Base-by-base conservation (phyloP, 208 protist species). In the Acanthamoeba divionensis region DNA sequence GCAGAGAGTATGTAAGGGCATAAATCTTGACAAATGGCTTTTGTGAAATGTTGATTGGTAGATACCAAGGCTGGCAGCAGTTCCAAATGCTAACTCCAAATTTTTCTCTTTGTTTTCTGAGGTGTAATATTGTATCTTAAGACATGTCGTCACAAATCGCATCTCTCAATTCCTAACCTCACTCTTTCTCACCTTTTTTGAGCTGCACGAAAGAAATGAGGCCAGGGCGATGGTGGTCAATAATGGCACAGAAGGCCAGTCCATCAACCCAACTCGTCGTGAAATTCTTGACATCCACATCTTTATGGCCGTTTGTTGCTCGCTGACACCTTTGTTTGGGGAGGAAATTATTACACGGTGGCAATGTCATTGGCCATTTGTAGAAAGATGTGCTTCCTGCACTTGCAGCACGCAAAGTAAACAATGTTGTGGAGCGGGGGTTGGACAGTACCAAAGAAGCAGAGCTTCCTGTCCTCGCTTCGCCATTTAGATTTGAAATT, bases 201-300 rank as follows among this genome's bases (percentile, higher is more conserved):
- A 86, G 77, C 36, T 10, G 24, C 33, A 33, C 38, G 21, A 86
- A 86, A 33, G 60, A 29, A 36, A 86, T 44, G 7, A 66, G 52
- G 26, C 54, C 52, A 10, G 77, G 44, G 9, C 54, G 47, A 38
- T 86, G 77, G n/a, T 66, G 38, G 54, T 86, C 52, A 12, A 86
- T 7, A 36, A 86, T 31, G 52, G 77, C 77, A 44, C 77, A 86
- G 38, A 86, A 86, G 50, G 77, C 77, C 77, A 86, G 47, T 8
- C 77, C 77, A 44, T 86, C 77, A 24, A 41, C 77, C 77, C 77
- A 86, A 24, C 77, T 86, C 18, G 52, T 60, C n/a, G 77, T 66
- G 31, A 86, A 86, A 57, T 86, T 86, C 31, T 36, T 33, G 2
- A 86, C 77, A 44, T 86, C 54, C 31, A 86, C 77, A 12, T 44